Percentiles rank a stretch among this genome's conserved stretches.
Conservation (phyloP, 495 filamentous ascomycete species). For the Lindgomyces ingoldianus region DNA sequence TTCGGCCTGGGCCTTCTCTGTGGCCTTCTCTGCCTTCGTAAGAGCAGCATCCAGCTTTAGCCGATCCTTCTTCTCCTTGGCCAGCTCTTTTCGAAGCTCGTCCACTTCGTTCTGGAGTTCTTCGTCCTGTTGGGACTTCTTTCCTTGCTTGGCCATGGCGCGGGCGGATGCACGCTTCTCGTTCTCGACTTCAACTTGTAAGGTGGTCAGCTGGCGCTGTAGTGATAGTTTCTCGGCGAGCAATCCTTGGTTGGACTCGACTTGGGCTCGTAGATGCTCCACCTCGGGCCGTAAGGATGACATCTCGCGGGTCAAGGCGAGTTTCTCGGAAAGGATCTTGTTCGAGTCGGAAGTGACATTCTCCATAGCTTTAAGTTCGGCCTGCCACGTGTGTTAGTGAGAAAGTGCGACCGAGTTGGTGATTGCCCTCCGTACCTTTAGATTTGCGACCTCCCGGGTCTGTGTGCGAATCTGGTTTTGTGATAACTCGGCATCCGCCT, state of each 20-base stretch:
- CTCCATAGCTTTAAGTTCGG: slow-evolving; percentile 66
- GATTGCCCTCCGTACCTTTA: slow-evolving; percentile 60
- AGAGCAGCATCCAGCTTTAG: slow-evolving; percentile 45
- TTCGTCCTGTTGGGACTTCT: slow-evolving; percentile 34
- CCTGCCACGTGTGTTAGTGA: slow-evolving; percentile 48
- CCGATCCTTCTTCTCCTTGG: slow-evolving; percentile 49
- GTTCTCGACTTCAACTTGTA: slow-evolving; percentile 78
- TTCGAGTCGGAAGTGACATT: slow-evolving; percentile 64
- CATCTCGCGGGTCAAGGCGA: slow-evolving; percentile 70
- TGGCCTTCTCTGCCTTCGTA: slow-evolving; percentile 30
- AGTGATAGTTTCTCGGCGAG: slow-evolving; percentile 74
- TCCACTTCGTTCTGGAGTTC: slow-evolving; percentile 36
- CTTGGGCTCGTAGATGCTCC: slow-evolving; percentile 73
- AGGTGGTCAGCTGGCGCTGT: slow-evolving; percentile 68
- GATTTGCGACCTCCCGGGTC: slow-evolving; percentile 62
- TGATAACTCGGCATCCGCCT: slow-evolving; percentile 57
- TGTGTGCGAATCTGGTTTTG: slow-evolving; percentile 59
- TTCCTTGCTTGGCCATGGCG: slow-evolving; percentile 51
- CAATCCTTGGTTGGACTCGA: slow-evolving; percentile 62
- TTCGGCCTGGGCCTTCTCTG: slow-evolving; percentile 44
- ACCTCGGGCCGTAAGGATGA: slow-evolving; percentile 71
- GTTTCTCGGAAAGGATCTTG: slow-evolving; percentile 73
- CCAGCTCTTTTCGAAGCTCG: slow-evolving; percentile 47
- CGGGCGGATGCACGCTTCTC: slow-evolving; percentile 70
- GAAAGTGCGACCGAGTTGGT: not conserved